Evolutionary conservation across 2,329 filamentous ascomycete genomes (phyloP).

Genomic region (Botrytis aclada): DNA sequence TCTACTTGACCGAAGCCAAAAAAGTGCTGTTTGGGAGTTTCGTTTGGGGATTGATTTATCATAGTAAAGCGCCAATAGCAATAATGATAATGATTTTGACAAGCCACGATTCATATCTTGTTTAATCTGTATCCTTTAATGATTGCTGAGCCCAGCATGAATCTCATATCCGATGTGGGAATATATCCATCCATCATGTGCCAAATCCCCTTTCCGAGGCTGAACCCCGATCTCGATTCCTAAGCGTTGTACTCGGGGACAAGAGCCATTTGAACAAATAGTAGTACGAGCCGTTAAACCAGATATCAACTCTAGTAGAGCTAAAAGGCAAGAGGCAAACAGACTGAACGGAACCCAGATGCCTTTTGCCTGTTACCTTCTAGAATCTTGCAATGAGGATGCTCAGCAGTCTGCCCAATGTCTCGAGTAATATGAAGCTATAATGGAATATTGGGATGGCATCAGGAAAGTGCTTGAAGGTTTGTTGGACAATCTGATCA

Average conservation of each 20-base stretch:
- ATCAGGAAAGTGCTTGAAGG: constrained; percentile 51
- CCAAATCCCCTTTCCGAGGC: not conserved
- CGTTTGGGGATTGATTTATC: not conserved
- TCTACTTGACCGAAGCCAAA: not conserved
- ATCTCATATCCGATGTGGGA: not conserved
- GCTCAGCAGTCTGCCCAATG: constrained; percentile 41
- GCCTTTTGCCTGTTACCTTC: not conserved
- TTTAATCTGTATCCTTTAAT: not conserved
- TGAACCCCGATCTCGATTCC: not conserved
- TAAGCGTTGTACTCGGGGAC: not conserved
- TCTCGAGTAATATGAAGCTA: constrained; percentile 46
- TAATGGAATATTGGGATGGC: constrained; percentile 30
- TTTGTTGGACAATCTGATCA: constrained; percentile 48
- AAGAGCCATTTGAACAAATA: not conserved
- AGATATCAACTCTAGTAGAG: not conserved
- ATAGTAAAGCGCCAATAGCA: not conserved
- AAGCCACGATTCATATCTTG: not conserved
- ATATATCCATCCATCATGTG: not conserved
- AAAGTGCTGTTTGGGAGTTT: not conserved
- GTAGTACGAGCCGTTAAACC: not conserved
- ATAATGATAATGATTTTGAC: not conserved
- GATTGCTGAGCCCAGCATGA: not conserved
- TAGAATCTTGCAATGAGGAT: not conserved
- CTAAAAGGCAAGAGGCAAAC: not conserved
- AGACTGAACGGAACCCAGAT: not conserved